Conservation (phyloP, 192 early-diverging fungal genomes). For the Coemansia sp. region DNA sequence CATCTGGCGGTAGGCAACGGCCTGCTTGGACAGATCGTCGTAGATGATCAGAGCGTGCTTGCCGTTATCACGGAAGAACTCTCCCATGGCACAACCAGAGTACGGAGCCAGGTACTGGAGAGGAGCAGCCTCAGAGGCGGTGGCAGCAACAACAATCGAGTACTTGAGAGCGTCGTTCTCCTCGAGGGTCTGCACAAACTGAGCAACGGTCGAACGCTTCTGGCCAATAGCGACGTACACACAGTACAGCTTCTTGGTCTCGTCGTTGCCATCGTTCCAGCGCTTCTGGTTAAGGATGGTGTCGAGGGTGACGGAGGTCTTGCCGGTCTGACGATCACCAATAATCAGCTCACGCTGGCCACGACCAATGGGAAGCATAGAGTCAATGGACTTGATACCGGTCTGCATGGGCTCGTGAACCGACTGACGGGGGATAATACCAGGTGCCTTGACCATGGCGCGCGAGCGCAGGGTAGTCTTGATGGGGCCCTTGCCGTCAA, state of each 20-base stretch:
- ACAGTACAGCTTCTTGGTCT: constrained; percentile 99
- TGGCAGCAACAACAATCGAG: constrained; percentile 97
- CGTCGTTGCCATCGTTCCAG: constrained; percentile 95
- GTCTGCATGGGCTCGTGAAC: constrained; percentile 99
- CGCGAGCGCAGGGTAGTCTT: constrained; percentile 82
- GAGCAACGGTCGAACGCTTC: constrained; percentile 99
- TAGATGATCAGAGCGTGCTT: constrained; percentile 99
- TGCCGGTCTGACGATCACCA: constrained; percentile 99
- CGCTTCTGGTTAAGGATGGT: constrained; percentile 99
- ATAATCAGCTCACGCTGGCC: constrained; percentile 99
- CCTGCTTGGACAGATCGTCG: constrained; percentile 99
- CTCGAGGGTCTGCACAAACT: constrained; percentile 98
- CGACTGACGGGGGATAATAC: constrained; percentile 98
- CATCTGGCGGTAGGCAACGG: constrained; percentile 99
- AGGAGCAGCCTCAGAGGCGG: constrained; percentile 98
- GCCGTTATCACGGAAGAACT: constrained; percentile 99
- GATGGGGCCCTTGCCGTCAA: constrained; percentile 99
- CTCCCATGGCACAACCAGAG: constrained; percentile 98
- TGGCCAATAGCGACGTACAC: constrained; percentile 99
- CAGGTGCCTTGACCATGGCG: constrained; percentile 99
- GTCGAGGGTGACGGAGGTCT: constrained; percentile 98
- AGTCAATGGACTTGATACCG: constrained; percentile 99
- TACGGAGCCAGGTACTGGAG: constrained; percentile 99
- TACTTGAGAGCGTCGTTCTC: constrained; percentile 99
- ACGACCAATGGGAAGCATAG: constrained; percentile 99